Conservation (phyloP, 225 moss, liverwort and hornwort species). For the Marchantia paleacea region DNA sequence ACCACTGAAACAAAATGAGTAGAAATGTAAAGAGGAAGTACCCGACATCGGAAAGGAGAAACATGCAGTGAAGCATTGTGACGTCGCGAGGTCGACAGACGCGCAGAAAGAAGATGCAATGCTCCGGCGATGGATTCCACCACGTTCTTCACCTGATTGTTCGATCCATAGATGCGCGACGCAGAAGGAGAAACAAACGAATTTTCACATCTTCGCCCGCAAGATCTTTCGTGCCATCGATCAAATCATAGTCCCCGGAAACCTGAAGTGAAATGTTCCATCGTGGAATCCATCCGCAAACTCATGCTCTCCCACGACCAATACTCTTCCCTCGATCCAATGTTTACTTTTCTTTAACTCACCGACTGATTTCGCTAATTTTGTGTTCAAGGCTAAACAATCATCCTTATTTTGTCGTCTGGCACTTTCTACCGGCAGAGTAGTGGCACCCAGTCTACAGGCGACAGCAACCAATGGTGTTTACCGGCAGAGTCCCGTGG, state of each 20-base stretch:
- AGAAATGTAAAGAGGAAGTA: slow-evolving; percentile 18
- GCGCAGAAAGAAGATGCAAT: background rate
- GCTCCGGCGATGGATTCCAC: background rate
- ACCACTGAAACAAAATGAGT: background rate
- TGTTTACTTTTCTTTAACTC: too few relatives aligned
- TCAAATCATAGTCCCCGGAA: background rate
- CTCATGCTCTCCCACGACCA: too few relatives aligned
- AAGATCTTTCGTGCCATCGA: background rate
- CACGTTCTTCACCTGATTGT: background rate
- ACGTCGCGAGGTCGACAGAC: background rate
- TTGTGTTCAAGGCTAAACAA: too few relatives aligned
- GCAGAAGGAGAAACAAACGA: background rate
- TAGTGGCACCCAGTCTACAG: too few relatives aligned
- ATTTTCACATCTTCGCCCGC: background rate
- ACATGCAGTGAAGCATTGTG: slow-evolving; percentile 85
- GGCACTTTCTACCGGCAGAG: too few relatives aligned
- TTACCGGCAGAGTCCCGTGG: too few relatives aligned
- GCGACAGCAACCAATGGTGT: too few relatives aligned
- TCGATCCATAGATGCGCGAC: background rate
- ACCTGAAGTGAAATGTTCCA: background rate
- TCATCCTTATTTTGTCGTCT: too few relatives aligned
- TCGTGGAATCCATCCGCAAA: too few relatives aligned
- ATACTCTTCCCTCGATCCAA: too few relatives aligned
- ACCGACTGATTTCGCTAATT: too few relatives aligned
- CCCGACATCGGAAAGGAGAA: slow-evolving; percentile 87